Evolutionary conservation across 495 filamentous ascomycete species (phyloP), one percentile per base, ranked within the genome.

Genomic region (Aspergillus biplanus): DNA sequence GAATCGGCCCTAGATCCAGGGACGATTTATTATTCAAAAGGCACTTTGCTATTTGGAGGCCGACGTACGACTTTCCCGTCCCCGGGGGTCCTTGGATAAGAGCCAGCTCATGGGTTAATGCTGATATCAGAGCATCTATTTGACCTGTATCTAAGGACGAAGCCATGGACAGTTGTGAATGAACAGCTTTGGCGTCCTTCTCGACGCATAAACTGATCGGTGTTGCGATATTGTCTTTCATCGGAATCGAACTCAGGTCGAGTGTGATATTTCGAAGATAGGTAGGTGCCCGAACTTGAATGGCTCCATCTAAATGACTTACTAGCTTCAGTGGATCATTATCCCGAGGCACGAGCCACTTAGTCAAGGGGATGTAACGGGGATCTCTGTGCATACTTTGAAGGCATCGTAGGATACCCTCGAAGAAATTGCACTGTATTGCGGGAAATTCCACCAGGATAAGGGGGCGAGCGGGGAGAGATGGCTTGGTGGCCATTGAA

Each of bases 81-180:
- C 90, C 90, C 0, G 90, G 90, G 0, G 90, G 90, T 0, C 90
- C 90, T 75, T 92, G 90, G 33, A 90, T 88, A 1, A 91, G 73
- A 5, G 85, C 84, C 12, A 90, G 59, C 7, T 75, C 78, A 4
- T 81, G 75, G 4, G 73, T 79, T 1, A 93, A 73, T 11, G 82
- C 73, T 32, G 82, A 74, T 6, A 88, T 67, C 16, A 92, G 69
- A 18, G 87, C 85, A 0, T 68, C 65, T 21, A 81, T 80, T 66
- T 93, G 88, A 1, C 75, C 80, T n/a, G 73, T 56, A 60, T 89
- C 87, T 0, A 88, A 80, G 7, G 73, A 76, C 0, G 82, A 78
- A 39, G 69, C 60, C 6, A 58, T 54, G 7, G 13, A 49, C 9
- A 67, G 46, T 6, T 39, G 1, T 11, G 32, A n/a, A 7, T 32